Percentiles rank a stretch among this genome's conserved stretches.
Evolutionary conservation across 768 basidiomycete species (phyloP).

Genomic region (Boletus reticuloceps): DNA sequence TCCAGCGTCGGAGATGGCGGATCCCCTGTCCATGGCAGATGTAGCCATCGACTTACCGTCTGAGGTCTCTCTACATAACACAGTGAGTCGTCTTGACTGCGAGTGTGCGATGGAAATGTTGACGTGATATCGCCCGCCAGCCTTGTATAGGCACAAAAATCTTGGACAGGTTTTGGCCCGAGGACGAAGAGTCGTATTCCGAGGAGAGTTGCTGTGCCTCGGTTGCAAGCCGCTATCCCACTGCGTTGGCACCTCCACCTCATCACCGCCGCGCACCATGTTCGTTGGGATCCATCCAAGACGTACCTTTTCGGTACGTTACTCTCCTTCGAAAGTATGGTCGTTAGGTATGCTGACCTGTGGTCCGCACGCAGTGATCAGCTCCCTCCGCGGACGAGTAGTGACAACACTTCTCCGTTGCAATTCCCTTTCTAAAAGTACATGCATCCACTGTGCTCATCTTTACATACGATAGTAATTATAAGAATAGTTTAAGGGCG

Average conservation of each 20-base stretch:
- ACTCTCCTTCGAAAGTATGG: too few species aligned
- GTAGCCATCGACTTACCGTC: background rate
- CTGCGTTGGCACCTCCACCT: constrained; percentile 28
- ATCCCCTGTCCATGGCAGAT: constrained; percentile 13
- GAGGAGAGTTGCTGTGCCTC: constrained; percentile 18
- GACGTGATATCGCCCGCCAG: constrained; percentile 13
- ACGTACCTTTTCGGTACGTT: background rate
- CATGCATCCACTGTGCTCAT: background rate
- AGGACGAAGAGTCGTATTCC: constrained; percentile 21
- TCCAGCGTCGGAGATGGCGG: constrained; percentile 19
- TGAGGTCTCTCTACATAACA: constrained; percentile 1
- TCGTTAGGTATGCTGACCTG: too few species aligned
- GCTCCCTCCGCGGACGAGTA: too few species aligned
- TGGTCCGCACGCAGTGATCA: too few species aligned
- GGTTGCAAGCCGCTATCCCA: constrained; percentile 12
- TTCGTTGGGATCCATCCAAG: constrained; percentile 7
- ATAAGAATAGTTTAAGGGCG: constrained; percentile 16
- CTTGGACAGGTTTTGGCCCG: constrained; percentile 31
- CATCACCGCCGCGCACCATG: constrained; percentile 26
- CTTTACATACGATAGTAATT: constrained; percentile 1
- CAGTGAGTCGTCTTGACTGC: constrained; percentile 15
- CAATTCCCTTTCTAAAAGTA: constrained; percentile 28
- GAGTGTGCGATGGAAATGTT: background rate
- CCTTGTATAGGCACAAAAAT: constrained; percentile 29
- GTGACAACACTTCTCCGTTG: constrained; percentile 8